A percentile compares a stretch with the other conserved stretches of the same genome.
Evolutionary conservation across 2,329 filamentous ascomycete genomes (phyloP).

Genomic region (Curvularia sp.): DNA sequence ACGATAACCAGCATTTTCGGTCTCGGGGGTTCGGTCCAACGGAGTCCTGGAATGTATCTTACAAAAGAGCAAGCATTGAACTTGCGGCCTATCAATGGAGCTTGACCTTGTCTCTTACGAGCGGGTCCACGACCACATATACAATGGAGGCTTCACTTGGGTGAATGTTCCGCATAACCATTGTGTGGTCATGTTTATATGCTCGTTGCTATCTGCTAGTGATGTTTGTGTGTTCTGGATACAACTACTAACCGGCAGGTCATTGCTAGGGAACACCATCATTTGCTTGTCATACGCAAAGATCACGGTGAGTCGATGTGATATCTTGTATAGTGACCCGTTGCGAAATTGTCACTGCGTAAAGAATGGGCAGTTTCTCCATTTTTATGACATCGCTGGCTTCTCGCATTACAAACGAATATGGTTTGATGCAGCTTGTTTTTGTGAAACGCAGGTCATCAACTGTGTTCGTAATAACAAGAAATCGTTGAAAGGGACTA

Average conservation of each 20-base stretch:
- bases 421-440: not conserved
- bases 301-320: not conserved
- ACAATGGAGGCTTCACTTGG: slow-evolving; percentile 67
- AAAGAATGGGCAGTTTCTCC: not conserved
- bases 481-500: no score
- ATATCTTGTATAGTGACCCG: not conserved
- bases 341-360: not conserved
- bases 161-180: slow-evolving; percentile 66
- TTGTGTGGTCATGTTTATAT: slow-evolving; percentile 55
- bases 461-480: not conserved
- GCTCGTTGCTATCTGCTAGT: slow-evolving; percentile 29
- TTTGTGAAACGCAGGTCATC: not conserved
- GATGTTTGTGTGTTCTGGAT: slow-evolving; percentile 28
- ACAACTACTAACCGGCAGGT: slow-evolving; percentile 10
- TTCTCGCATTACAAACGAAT: not conserved
- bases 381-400: not conserved
- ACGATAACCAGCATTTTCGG: slow-evolving; percentile 49
- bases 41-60: slow-evolving; percentile 53
- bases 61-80: slow-evolving; percentile 51
- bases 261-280: not conserved
- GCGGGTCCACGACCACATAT: slow-evolving; percentile 53
- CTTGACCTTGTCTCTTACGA: slow-evolving; percentile 48
- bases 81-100: slow-evolving; percentile 58
- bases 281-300: not conserved
- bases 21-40: slow-evolving; percentile 49